Evolutionary conservation across 345 rosid species (phyloP), one percentile per base, ranked within the genome.

Genomic region (Erodium maritimum): DNA sequence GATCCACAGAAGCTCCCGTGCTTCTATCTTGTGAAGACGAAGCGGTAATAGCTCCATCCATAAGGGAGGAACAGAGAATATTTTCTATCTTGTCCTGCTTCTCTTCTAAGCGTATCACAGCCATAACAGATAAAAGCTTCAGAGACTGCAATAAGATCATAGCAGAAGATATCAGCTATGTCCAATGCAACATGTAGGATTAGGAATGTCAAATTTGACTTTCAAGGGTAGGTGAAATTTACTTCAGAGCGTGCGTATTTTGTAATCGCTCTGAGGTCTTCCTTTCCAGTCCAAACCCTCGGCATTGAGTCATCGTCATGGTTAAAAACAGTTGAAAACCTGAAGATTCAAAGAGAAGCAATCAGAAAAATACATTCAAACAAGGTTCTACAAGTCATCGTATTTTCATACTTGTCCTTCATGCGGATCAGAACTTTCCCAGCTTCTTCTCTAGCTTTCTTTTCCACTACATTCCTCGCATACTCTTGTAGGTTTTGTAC

Each of bases 271-370:
- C 88, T 78, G 71, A 90, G 81, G 69, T 90, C 94, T 79, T 90
- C 97, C 52, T 82, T 87, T 71, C 96, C 94, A 33, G 85, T 87
- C 97, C 97, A 90, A 63, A 90, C 74, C 42, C 97, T 86, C 16
- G 97, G 91, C 91, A 85, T 87, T 65, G 95, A 90, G 63, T 90
- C 94, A 65, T 87, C 63, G 77, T 90, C 97, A 68, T 80, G 91
- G 75, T 85, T 83, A 61, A 90, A 85, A 61, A 90, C 65, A 58
- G 67, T 80, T 52, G 90, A 72, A 82, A 90, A 87, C 78, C 97
- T 90, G 84, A 25, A 45, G 1, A 19, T 29, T 1, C 17, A 12
- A 14, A n/a, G 7, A 12, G 17, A 50, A 17, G 17, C 50, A 60
- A 56, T 61, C 22, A 25, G 21, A 37, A 20, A 56, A 56, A 48